Conservation (phyloP, 2,329 filamentous ascomycete genomes). For the Phaeosphaeria sp. region DNA sequence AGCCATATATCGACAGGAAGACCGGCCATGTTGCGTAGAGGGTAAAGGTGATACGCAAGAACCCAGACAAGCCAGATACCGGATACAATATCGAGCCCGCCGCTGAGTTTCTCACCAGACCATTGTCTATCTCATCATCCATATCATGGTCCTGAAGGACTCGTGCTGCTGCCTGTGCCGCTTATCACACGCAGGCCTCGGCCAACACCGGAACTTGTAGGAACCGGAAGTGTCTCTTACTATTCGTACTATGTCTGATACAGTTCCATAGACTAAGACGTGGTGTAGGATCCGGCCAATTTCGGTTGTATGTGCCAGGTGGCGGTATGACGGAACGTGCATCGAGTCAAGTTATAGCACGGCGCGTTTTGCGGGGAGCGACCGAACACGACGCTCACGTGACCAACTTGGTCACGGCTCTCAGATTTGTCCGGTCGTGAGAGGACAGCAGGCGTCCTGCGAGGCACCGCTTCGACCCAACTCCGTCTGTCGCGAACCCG, state of each 20-base stretch:
- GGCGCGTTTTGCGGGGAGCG: conserved; percentile 32
- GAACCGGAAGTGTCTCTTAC: too few species aligned
- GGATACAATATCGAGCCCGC: not conserved
- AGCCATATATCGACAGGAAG: conserved; percentile 27
- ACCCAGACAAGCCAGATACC: not conserved
- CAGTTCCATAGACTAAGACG: not conserved
- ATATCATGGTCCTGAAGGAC: not conserved
- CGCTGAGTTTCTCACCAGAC: not conserved
- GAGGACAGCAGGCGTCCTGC: conserved; percentile 23
- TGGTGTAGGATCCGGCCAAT: not conserved
- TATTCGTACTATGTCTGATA: not conserved
- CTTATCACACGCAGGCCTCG: too few species aligned
- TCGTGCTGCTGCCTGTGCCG: not conserved
- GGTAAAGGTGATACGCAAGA: not conserved
- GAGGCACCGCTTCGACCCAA: conserved; percentile 16
- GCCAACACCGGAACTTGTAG: too few species aligned
- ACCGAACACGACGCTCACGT: conserved; percentile 30
- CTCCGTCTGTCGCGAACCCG: conserved; percentile 10
- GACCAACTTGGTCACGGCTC: conserved; percentile 17
- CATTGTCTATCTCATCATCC: not conserved
- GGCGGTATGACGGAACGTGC: not conserved
- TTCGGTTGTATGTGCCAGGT: not conserved
- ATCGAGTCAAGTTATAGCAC: conserved; percentile 1
- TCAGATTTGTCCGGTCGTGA: conserved; percentile 25
- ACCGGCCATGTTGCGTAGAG: not conserved